Base-by-base conservation (phyloP, 1,139 yeast species). In the Suhomyces chickasaworum region DNA sequence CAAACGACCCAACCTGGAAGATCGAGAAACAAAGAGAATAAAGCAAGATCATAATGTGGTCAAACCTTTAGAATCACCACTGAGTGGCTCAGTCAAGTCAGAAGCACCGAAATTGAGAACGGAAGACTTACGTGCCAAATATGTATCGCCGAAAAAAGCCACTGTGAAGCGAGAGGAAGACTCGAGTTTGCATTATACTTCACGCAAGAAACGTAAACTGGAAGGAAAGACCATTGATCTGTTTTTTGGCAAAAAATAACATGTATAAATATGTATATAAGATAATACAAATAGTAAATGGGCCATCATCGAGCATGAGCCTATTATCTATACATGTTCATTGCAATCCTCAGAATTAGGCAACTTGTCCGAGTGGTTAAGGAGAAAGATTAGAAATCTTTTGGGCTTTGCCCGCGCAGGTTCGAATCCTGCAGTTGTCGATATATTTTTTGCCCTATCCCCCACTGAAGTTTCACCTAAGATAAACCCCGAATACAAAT, bases 361-460 rank as follows among this genome's bases (percentile, higher is more conserved):
- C 59, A 62, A 60, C 65, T 61, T 64, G 68, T 63, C 68, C 68
- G 68, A 64, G 68, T 56, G 68, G 68, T 64, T 64, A 64, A 64
- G 68, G 68, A 63, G 68, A 64, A 62, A 63, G 68, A 64, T 60
- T 64, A 58, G 68, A 64, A 64, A 63, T 62, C 67, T 63, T 63
- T 69, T 73, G 77, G 77, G 77, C 69, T 69, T 61, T 66, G 74
- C 77, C 77, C 77, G 71, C 78, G 77, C 77, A 73, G 78, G 78
- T 73, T 73, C 78, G 77, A 73, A 68, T 73, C 78, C 78, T 73
- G 77, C 75, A 63, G 67, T 61, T 64, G 68, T 64, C 68, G 68
- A 37, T 51, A 51, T 49, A 52, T 59, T 20, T 57, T 57, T 54
- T 39, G 53, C 55, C 13, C 7, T n/a, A n/a, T 15, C n/a, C 15